phyloP scores from a whole-genome alignment of 305 asterid genomes.

The Solanum hybrid region DNA sequence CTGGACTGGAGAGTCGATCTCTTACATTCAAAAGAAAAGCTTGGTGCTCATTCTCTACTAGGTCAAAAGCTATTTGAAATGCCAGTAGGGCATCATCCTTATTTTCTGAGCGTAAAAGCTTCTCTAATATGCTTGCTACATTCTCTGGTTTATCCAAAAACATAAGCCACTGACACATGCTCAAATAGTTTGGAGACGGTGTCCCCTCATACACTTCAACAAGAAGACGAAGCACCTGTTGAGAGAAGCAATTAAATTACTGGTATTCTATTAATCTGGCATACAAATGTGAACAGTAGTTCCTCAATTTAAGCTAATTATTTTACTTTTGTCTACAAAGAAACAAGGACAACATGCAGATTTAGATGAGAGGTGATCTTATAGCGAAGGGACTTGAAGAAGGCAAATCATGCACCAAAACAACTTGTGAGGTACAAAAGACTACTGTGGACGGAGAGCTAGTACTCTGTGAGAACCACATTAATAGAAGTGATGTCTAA shows the following conservation, averaged over 20 bases:
- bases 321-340: not conserved
- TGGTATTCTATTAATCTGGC: not conserved
- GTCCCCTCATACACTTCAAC: conserved; percentile 65
- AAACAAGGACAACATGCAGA: not conserved
- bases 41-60: conserved; percentile 92
- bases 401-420: not conserved
- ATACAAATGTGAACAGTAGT: not conserved
- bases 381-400: not conserved
- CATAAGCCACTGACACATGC: conserved; percentile 96
- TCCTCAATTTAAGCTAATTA: not conserved
- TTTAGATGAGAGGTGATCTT: not conserved
- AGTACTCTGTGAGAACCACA: not conserved
- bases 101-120: conserved; percentile 56
- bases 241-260: not conserved
- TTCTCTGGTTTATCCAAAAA: conserved; percentile 76
- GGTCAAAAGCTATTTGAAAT: conserved; percentile 93
- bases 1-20: conserved; percentile 51
- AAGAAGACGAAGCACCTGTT: conserved; percentile 70
- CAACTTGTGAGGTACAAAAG: not conserved
- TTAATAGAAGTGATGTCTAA: not conserved
- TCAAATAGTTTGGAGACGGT: conserved; percentile 83
- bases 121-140: conserved; percentile 71
- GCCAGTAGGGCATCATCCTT: conserved; percentile 79
- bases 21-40: conserved; percentile 84
- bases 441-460: not conserved